Base-by-base conservation (phyloP, 2,329 filamentous ascomycete genomes). In the Paraconiothyrium sp. region DNA sequence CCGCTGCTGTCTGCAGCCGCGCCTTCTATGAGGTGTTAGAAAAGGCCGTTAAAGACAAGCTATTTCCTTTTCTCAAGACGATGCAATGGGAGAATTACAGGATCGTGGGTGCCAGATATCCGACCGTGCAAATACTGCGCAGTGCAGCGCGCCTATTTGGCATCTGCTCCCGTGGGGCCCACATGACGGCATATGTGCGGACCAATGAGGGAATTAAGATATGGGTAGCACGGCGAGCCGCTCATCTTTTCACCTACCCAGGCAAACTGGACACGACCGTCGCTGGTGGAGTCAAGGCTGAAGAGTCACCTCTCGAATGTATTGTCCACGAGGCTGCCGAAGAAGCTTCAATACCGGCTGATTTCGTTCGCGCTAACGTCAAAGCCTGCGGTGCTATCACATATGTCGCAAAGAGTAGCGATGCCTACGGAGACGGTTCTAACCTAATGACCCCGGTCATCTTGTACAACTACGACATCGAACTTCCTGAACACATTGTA, bases 341-440 rank as follows among this genome's bases (percentile, higher is more conserved):
- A 9, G 73, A 75, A 61, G 70, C 68, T 3, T 66, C 64, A 3
- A 46, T 76, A 7, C 59, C 58, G 11, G 51, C 52, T 27, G 69
- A 70, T 2, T 66, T 65, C 34, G 68, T 70, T 5, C 47, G 57
- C 20, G 55, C 58, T 47, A 60, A 70, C 47, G 57, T 60, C 51
- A 30, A 58, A 39, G 41, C 48, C 60, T 46, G 83, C 22, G 93
- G 93, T 9, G 89, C 86, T 48, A 86, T 97, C 62, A 92, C 91
- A 6, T 97, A 97, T 81, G 88, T 93, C 64, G 90, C 94, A 80
- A 85, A 96, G 67, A 88, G 92, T 10, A 89, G 92, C 73, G 81
- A 85, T 68, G 84, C 87, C 32, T 88, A 92, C 5, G 92, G 92
- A 13, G 93, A 92, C 9, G 67, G 70, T n/a, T 57, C 35, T 9